Conservation (phyloP, 2,329 filamentous ascomycete species). For the Paracorniculantispora psalliotae region DNA sequence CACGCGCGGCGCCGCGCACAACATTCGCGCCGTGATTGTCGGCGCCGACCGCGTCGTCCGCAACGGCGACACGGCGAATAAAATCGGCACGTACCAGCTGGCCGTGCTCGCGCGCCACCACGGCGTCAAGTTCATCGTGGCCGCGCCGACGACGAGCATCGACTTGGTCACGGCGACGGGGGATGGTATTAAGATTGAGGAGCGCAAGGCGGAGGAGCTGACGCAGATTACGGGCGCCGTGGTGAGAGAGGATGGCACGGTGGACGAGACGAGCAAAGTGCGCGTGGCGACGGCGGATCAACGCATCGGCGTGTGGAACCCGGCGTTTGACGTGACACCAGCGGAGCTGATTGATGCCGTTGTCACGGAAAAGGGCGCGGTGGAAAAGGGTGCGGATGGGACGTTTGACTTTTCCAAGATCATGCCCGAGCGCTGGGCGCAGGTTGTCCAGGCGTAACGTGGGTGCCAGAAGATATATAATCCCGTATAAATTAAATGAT, state of each 20-base stretch:
- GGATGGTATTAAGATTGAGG: conserved; percentile 80
- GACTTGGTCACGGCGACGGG: conserved; percentile 78
- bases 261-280: conserved; percentile 60
- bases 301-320: conserved; percentile 88
- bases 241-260: conserved; percentile 55
- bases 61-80: conserved; percentile 97
- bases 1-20: conserved; percentile 54
- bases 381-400: conserved; percentile 69
- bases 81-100: conserved; percentile 91
- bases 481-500: background rate
- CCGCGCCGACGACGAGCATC: conserved; percentile 90
- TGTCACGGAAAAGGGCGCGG: conserved; percentile 85
- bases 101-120: conserved; percentile 87
- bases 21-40: conserved; percentile 83
- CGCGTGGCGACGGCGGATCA: conserved; percentile 75
- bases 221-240: conserved; percentile 78
- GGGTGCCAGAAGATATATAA: background rate
- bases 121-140: conserved; percentile 89
- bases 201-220: conserved; percentile 75
- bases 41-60: conserved; percentile 92
- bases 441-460: conserved; percentile 18
- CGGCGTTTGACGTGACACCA: conserved; percentile 93
- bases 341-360: conserved; percentile 85
- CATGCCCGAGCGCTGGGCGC: conserved; percentile 51
- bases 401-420: conserved; percentile 59